A percentile compares a stretch with the other conserved stretches of the same genome.
These are phyloP conservation scores for Fusarium mundagurra DNA, from an alignment of 2,329 filamentous ascomycete species.

Conservation along the genomic window DNA sequence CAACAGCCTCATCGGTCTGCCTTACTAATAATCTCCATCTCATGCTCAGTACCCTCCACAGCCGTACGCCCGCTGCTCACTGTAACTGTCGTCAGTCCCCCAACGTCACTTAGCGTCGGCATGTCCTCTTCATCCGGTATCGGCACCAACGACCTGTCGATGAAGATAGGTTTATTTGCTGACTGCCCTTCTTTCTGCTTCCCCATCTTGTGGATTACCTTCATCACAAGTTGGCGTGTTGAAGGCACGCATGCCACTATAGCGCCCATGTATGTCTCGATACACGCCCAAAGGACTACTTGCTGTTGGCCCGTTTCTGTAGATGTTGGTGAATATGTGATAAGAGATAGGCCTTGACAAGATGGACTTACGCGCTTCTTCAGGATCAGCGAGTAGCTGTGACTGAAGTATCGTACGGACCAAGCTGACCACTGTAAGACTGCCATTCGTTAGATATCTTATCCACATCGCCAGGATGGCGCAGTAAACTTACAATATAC, in stretches of 20 bases:
- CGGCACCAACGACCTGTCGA: not conserved
- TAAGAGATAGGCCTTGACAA: not conserved
- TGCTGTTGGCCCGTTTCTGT: rapidly evolving
- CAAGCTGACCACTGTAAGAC: not conserved
- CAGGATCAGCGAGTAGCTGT: rapidly evolving
- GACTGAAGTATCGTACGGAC: rapidly evolving
- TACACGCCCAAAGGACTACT: not conserved
- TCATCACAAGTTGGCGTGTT: not conserved
- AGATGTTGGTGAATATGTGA: not conserved
- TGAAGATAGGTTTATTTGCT: not conserved
- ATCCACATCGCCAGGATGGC: not conserved
- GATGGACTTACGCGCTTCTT: not conserved
- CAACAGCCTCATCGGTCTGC: not conserved
- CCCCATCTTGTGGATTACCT: not conserved
- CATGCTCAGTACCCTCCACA: not conserved
- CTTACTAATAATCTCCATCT: not conserved
- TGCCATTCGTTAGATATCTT: not conserved
- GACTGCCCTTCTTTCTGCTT: not conserved
- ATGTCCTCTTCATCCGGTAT: not conserved
- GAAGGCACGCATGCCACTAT: constrained; percentile 1
- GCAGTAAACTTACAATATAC: not conserved
- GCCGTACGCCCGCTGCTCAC: not conserved
- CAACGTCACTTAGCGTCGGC: not conserved
- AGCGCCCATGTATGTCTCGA: constrained; percentile 5
- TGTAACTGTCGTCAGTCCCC: not conserved